A percentile compares a stretch with the other conserved stretches of the same genome.
phyloP scores from a whole-genome alignment of 129 eudicot genomes.

The Oenanthe sinensis region DNA sequence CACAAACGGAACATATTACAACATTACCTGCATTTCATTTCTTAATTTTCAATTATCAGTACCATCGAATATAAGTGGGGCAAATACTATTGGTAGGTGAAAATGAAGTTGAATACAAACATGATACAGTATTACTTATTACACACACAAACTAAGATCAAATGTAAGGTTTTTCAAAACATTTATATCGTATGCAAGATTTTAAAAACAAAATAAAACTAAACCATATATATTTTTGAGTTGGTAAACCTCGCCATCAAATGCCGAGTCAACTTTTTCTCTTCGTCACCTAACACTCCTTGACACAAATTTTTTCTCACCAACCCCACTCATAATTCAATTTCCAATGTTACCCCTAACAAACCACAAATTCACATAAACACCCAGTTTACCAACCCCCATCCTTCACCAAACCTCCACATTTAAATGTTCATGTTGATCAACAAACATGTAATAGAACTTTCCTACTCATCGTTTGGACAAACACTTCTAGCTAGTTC shows the following conservation, averaged over 20 bases:
- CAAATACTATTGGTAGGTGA: no score
- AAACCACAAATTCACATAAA: constrained; percentile 22
- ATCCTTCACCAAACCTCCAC: constrained; percentile 18
- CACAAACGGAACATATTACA: no score
- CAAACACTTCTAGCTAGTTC: neutral
- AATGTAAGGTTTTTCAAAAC: no score
- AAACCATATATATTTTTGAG: neutral
- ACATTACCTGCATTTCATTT: no score
- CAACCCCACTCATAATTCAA: constrained; percentile 26
- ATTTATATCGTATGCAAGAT: no score
- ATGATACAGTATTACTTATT: no score
- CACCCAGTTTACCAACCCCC: constrained; percentile 24
- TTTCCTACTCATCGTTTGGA: neutral
- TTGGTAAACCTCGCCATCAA: constrained; percentile 1
- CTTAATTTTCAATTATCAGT: no score
- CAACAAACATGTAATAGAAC: neutral
- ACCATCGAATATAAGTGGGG: no score
- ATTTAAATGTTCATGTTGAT: neutral
- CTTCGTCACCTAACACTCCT: constrained; percentile 4
- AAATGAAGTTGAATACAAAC: no score
- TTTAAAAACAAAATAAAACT: no score
- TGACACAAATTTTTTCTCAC: constrained; percentile 24
- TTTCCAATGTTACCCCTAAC: constrained; percentile 16
- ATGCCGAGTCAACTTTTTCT: constrained; percentile 6
- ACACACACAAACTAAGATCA: no score